Base-by-base conservation (phyloP, 768 basidiomycete genomes). In the Boletus reticulatus region DNA sequence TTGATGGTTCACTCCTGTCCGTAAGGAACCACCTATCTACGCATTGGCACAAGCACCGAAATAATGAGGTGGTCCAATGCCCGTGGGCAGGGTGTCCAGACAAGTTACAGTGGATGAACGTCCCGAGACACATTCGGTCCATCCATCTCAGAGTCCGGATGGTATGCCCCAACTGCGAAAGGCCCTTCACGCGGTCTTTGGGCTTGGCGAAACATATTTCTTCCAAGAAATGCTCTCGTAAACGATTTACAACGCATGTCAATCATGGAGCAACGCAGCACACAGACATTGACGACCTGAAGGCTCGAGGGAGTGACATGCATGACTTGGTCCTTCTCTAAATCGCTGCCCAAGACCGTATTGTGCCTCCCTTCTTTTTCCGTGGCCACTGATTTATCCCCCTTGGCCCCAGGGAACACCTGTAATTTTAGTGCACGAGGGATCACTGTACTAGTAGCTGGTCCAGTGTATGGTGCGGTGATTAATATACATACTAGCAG, bases 81-180 rank as follows among this genome's bases (percentile, higher is more conserved):
- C 57, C 56, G 27, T 58, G 56, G 56, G 36, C 17, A 29, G 44
- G 56, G 39, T 58, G 55, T 19, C 22, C 20, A 36, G 48, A 55
- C 37, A 48, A 9, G 14, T n/a, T 57, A 19, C 55, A 20, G 12
- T 50, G 55, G 55, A 58, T 58, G 48, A 58, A 46, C 20, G 24
- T 58, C 17, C 57, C 55, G 11, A 58, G 57, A 42, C 57, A 58
- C 5, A 16, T 58, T 42, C 52, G 56, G 20, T 57, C 56, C 27
- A 43, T 55, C 20, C 56, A 57, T 34, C 56, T 57, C 17, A 52
- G 46, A 29, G 41, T 55, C 42, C 56, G 56, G 29, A 37, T 54
- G 27, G 42, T 32, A 24, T 57, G 53, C 29, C 56, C 56, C 14
- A 57, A 42, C 38, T 57, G 56, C 36, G 37, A 58, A 34, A 56